Conservation (phyloP, 306 rosid species). For the apple (Malus domestica) region DNA sequence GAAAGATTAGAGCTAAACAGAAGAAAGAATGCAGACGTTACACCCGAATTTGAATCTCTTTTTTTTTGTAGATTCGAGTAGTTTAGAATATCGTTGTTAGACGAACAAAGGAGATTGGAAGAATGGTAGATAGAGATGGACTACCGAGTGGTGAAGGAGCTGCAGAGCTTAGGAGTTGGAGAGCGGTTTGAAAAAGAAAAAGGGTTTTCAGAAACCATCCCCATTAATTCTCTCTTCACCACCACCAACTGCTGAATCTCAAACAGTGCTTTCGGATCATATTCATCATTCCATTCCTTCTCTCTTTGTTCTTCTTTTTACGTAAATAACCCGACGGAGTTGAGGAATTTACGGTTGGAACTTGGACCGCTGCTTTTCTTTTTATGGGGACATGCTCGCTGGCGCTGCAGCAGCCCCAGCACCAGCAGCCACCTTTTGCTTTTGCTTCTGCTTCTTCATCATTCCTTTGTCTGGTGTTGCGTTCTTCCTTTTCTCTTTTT, state of each 20-base stretch:
- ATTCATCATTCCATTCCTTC: neutral
- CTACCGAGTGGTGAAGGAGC: constrained; percentile 78
- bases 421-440: neutral
- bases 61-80: neutral
- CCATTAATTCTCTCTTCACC: neutral
- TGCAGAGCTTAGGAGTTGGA: constrained; percentile 57
- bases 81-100: neutral
- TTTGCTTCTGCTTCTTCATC: neutral
- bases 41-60: too few relatives aligned
- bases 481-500: neutral
- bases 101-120: neutral
- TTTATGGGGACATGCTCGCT: neutral
- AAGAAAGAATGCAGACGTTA: too few relatives aligned
- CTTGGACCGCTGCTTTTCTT: neutral
- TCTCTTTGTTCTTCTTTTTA: neutral
- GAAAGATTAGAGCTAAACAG: neutral
- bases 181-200: constrained; percentile 49
- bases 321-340: constrained; percentile 6
- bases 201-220: constrained; percentile 58
- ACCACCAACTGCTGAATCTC: constrained; percentile 6
- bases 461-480: constrained; percentile 10
- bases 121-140: neutral
- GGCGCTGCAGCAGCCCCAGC: neutral
- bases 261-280: constrained; percentile 1
- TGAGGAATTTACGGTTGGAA: neutral